Evolutionary conservation across 164 flowering plant species (phyloP).

Genomic region (Dillenia suffruticosa): DNA sequence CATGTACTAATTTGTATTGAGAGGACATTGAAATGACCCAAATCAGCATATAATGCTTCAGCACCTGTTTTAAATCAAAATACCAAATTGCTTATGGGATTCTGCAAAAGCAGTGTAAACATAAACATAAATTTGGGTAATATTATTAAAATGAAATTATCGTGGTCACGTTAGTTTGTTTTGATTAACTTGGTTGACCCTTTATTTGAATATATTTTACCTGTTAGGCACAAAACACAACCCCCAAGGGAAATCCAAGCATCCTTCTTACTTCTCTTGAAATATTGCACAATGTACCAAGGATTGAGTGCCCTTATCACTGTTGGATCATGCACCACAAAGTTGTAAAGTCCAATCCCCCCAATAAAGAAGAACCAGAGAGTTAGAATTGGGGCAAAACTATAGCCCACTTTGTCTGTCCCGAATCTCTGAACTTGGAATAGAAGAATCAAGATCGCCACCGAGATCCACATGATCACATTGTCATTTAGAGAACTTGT

Average conservation of each 20-base stretch:
- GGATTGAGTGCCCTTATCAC: conserved; percentile 23
- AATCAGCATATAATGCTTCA: conserved; percentile 13
- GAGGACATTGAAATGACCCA: conserved; percentile 12
- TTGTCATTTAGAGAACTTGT: conserved; percentile 5
- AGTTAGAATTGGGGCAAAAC: conserved; percentile 18
- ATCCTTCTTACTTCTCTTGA: conserved; percentile 11
- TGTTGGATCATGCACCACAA: conserved; percentile 12
- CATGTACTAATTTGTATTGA: conserved; percentile 15
- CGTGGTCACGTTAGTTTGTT: too few relatives aligned
- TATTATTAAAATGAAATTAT: too few relatives aligned
- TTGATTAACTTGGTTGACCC: too few relatives aligned
- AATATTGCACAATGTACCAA: conserved; percentile 12
- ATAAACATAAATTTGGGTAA: too few relatives aligned
- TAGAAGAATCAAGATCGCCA: conserved; percentile 11
- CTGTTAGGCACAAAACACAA: conserved; percentile 13
- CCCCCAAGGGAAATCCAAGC: conserved; percentile 25
- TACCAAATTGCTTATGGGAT: too few relatives aligned
- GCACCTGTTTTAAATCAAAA: conserved; percentile 3
- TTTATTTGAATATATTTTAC: background rate
- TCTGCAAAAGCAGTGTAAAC: too few relatives aligned
- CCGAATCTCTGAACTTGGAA: conserved; percentile 23
- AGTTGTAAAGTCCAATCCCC: conserved; percentile 16
- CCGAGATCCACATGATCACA: conserved; percentile 16
- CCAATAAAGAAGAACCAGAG: conserved; percentile 22
- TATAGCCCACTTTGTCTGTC: conserved; percentile 26